A percentile compares a stretch with the other conserved stretches of the same genome.
Evolutionary conservation across 176 grass and related monocot genomes (phyloP).

Genomic region (Oryza rufipogon): DNA sequence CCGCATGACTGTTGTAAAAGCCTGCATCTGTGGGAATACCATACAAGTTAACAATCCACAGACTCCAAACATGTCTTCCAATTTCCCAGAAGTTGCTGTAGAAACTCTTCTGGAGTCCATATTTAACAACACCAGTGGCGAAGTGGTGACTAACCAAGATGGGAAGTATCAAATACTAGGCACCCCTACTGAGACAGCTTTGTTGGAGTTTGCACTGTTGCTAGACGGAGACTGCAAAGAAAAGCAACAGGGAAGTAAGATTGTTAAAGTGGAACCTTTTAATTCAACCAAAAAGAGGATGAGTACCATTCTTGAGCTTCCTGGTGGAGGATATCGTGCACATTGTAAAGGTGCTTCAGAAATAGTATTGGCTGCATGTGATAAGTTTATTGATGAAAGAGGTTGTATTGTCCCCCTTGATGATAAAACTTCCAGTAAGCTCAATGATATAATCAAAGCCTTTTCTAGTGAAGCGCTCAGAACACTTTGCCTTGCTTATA

Average conservation of each 20-base stretch:
- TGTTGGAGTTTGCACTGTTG: constrained; percentile 65
- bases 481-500: constrained; percentile 70
- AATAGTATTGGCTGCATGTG: constrained; percentile 64
- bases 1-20: constrained; percentile 67
- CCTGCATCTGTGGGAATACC: constrained; percentile 47
- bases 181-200: constrained; percentile 63
- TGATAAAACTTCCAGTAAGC: constrained; percentile 34
- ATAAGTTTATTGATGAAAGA: constrained; percentile 53
- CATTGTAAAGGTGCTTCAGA: constrained; percentile 79
- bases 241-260: constrained; percentile 40
- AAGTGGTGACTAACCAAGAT: constrained; percentile 60
- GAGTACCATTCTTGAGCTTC: constrained; percentile 55
- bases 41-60: constrained; percentile 23
- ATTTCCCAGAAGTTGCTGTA: constrained; percentile 48
- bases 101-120: constrained; percentile 69
- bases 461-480: constrained; percentile 71
- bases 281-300: constrained; percentile 82
- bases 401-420: constrained; percentile 55
- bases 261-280: constrained; percentile 70
- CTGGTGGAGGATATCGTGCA: constrained; percentile 49
- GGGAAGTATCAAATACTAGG: constrained; percentile 58
- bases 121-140: constrained; percentile 64
- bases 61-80: constrained; percentile 30
- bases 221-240: constrained; percentile 47
- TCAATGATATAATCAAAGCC: constrained; percentile 48